These are phyloP conservation scores for Nevesoporus exiguus DNA, from an alignment of 768 basidiomycete genomes.

Conservation along the genomic window DNA sequence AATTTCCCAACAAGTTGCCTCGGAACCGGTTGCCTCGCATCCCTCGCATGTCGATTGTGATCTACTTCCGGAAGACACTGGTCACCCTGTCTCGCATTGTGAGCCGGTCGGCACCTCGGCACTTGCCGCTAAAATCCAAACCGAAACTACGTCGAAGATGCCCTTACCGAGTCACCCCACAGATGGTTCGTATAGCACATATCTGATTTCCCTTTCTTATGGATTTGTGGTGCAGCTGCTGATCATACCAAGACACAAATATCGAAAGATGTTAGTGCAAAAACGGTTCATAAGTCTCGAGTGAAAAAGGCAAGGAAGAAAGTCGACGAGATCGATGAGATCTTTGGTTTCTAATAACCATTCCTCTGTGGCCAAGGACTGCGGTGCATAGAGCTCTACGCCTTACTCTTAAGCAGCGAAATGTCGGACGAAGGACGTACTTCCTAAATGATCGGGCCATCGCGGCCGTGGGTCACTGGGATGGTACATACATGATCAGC, in stretches of 20 bases:
- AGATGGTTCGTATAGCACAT: constrained; percentile 1
- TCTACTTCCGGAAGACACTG: constrained; percentile 14
- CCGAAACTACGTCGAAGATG: background rate
- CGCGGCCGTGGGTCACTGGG: too few relatives aligned
- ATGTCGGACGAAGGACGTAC: too few relatives aligned
- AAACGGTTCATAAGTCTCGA: constrained; percentile 5
- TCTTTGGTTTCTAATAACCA: constrained; percentile 37
- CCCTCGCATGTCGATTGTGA: constrained; percentile 1
- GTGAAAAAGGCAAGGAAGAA: constrained; percentile 19
- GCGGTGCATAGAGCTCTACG: too few relatives aligned
- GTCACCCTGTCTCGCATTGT: constrained; percentile 6
- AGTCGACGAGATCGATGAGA: constrained; percentile 26
- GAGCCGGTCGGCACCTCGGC: background rate
- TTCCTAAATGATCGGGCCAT: too few relatives aligned
- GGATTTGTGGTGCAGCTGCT: background rate
- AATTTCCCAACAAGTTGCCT: background rate
- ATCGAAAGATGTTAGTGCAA: background rate
- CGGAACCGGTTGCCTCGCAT: background rate
- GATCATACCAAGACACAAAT: background rate
- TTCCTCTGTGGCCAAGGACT: background rate
- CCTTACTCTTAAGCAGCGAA: too few relatives aligned
- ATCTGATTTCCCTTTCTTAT: background rate
- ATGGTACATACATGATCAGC: too few relatives aligned
- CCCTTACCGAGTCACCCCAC: background rate
- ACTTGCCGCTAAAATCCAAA: background rate